Base-by-base conservation (phyloP, 148 eudicot species). In the Rhododendron henanense region DNA sequence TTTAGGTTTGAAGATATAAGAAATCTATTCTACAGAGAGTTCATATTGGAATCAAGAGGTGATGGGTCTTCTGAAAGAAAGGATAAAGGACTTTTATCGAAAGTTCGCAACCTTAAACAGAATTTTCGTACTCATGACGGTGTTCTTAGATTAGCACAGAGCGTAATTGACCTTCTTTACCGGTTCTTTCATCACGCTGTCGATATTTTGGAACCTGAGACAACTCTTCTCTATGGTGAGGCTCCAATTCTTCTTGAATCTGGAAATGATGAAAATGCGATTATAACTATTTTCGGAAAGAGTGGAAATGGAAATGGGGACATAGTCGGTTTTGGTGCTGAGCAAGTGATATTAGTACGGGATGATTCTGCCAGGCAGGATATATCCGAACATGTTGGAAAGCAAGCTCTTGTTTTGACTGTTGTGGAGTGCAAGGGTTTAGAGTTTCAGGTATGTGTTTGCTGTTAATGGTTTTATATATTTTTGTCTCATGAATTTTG, bases 371-470 rank as follows among this genome's bases (percentile, higher is more conserved):
- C 83, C 1, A 90, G 88, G 65, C 84, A 77, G 65, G 94, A 92
- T 86, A 88, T 94, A 59, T 84, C 85, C 4, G 81, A 84, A 21
- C 88, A 78, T 50, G 90, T 93, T 78, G 95, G 94, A 25, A 89
- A 90, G 86, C 79, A 88, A 83, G 97, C 97, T 83, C 91, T 94
- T 37, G 90, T 94, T 85, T 88, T 94, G 81, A 93, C 97, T 61
- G 90, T 93, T 81, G 86, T 94, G 28, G 97, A 94, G 89, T 94
- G 97, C 90, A 94, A 94, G 84, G 97, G 95, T 57, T 89, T 94
- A 53, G 97, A 94, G 84, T 94, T 94, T 90, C 94, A 94, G 94
- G 97, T 92, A 83, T 78, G 25, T 83, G 19, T 37, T 33, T 28
- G 16, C 47, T 83, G 48, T 23, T 53, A 73, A 4, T 75, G 37